Percentiles rank a stretch among this genome's conserved stretches.
These are phyloP conservation scores for Paracamarosporium sp. DNA, from an alignment of 2,329 filamentous ascomycete species.

Conservation along the genomic window DNA sequence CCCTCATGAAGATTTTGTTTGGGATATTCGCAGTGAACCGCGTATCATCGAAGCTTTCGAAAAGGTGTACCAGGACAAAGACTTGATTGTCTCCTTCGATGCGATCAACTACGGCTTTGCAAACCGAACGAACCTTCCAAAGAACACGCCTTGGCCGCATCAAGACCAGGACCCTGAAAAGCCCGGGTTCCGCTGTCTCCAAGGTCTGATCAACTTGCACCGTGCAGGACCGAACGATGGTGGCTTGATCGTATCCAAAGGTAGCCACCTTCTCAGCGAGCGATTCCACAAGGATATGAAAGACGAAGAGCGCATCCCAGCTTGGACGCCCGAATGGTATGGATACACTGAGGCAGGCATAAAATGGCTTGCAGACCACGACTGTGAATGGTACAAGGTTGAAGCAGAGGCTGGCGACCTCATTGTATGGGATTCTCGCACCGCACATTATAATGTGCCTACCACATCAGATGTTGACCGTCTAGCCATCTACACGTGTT, in stretches of 20 bases:
- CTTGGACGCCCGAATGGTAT: slow-evolving; percentile 42
- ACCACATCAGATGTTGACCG: slow-evolving; percentile 34
- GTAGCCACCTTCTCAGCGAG: slow-evolving; percentile 36
- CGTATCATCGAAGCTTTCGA: slow-evolving; percentile 46
- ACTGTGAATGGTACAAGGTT: slow-evolving; percentile 49
- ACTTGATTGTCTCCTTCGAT: slow-evolving; percentile 49
- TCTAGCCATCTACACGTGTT: slow-evolving; percentile 45
- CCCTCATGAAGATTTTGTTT: slow-evolving; percentile 51
- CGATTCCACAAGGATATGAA: slow-evolving; percentile 36
- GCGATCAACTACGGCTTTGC: slow-evolving; percentile 47
- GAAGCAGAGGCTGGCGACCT: slow-evolving; percentile 53
- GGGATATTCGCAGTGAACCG: slow-evolving; percentile 49
- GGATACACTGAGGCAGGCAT: slow-evolving; percentile 42
- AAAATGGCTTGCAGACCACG: slow-evolving; percentile 51
- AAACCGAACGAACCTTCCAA: slow-evolving; percentile 30
- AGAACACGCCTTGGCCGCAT: slow-evolving; percentile 45
- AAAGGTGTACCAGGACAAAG: slow-evolving; percentile 43
- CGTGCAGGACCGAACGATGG: slow-evolving; percentile 47
- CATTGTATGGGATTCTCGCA: slow-evolving; percentile 52
- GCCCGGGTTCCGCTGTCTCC: slow-evolving; percentile 59
- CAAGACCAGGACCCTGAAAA: slow-evolving; percentile 34
- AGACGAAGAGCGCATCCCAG: slow-evolving; percentile 36
- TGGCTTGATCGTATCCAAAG: slow-evolving; percentile 45
- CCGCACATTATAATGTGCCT: slow-evolving; percentile 43
- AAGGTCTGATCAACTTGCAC: slow-evolving; percentile 58